Conservation (phyloP, 169 alveolate genomes). For the Plasmodium reichenowi region DNA sequence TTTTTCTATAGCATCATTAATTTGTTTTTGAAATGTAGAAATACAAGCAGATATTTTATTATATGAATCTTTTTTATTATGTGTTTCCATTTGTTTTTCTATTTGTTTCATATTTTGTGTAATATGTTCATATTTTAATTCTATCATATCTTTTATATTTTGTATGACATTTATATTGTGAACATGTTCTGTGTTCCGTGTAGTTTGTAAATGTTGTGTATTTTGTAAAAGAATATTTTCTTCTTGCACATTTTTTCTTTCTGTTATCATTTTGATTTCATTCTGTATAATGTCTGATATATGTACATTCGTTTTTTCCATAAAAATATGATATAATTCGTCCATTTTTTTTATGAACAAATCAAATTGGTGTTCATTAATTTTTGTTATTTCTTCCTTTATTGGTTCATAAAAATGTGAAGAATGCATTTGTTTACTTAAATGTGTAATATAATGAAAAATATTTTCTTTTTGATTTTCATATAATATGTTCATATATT, state of each 20-base stretch:
- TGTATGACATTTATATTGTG: too few species aligned
- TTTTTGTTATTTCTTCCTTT: not conserved
- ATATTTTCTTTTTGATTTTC: not conserved
- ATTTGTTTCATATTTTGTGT: too few species aligned
- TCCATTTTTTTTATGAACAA: not conserved
- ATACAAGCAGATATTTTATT: not conserved
- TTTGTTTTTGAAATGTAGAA: slow-evolving; percentile 10
- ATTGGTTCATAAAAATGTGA: not conserved
- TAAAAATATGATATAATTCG: not conserved
- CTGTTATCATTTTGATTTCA: slow-evolving; percentile 13
- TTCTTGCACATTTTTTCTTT: not conserved
- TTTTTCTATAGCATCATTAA: slow-evolving; percentile 1
- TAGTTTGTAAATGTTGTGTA: too few species aligned
- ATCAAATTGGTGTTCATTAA: not conserved
- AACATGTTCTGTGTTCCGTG: too few species aligned
- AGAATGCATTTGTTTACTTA: not conserved
- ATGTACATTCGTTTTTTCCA: slow-evolving; percentile 4
- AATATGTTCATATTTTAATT: too few species aligned
- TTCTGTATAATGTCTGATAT: not conserved
- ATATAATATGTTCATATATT: not conserved
- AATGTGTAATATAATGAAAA: not conserved
- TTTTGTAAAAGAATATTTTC: too few species aligned
- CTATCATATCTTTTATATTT: too few species aligned
- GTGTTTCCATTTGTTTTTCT: too few species aligned
- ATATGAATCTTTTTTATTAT: slow-evolving; percentile 4